Base-by-base conservation (phyloP, 1,139 yeast species). In the Pichia sp. region DNA sequence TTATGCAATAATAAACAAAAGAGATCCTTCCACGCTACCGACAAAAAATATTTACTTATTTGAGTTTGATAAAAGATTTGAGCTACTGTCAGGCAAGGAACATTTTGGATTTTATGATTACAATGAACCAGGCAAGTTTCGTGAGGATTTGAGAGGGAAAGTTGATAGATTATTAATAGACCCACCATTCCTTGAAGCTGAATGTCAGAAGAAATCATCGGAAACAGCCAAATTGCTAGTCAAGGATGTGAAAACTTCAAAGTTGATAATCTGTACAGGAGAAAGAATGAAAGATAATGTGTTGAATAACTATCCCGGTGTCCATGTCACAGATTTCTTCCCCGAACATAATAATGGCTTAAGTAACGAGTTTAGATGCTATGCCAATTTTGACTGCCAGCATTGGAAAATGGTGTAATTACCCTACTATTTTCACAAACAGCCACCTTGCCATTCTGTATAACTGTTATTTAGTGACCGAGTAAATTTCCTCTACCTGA, bases 341-440 rank as follows among this genome's bases (percentile, higher is more conserved):
- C 97, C 97, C 0, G 86, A 85, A 62, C 97, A 90, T 67, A 84
- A 84, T 55, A 87, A 88, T 63, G 96, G 96, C 0, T 75, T 90
- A 56, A 85, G 92, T 65, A 90, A 90, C 68, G 97, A 90, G 70
- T 90, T 89, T 67, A 75, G 89, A 63, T 89, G 96, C 64, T 90
- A 88, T 66, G 90, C 97, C 1, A 79, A 82, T 47, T 87, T 81
- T 62, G 93, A 86, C 66, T 76, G 85, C 54, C 62, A 65, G 2
- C 67, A 70, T 48, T 82, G 87, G 87, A 71, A 68, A 49, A 50
- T 23, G 48, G 16, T 50, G 19, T 8, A 16, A 45, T 8, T 26
- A 23, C 11, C 11, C 40, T 36, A 19, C 23, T 19, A 19, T 19
- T 19, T 3, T 36, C 15, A 15, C 40, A 36, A 13, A 5, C 40